Base-by-base conservation (phyloP, 768 basidiomycete species). In the Leucocoprinus sp. region DNA sequence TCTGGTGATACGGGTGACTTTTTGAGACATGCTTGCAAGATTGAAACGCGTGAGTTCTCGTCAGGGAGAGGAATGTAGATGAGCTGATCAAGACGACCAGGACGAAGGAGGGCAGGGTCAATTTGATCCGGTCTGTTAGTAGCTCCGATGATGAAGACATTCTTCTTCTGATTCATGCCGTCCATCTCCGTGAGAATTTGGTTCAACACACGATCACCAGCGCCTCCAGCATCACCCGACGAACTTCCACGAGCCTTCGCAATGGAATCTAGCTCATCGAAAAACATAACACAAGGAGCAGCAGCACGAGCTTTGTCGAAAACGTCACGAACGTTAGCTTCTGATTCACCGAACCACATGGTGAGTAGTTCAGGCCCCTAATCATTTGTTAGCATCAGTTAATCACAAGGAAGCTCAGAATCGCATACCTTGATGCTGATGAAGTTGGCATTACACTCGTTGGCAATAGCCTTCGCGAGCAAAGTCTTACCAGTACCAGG, bases 291-390 rank as follows among this genome's bases (percentile, higher is more conserved):
- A 62, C 96, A 98, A 45, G 96, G 96, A 21, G 96, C 95, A 6
- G 96, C 96, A 14, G 96, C 96, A 55, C 96, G 90, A 23, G 96
- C 96, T 70, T 98, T 98, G 78, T 99, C 96, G 66, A 99, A 99
- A 52, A 98, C 92, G 56, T 98, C 95, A 56, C 96, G 91, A 51
- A 99, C 96, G 59, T 99, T 99, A 53, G 95, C 96, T 71, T 99
- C 96, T 5, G 95, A 98, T 76, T 99, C 96, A 81, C 96, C 96
- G 67, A 99, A 98, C 93, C 96, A 99, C 95, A 98, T 98, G 5
- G 93, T 99, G 34, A 98, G 81, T 34, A 97, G 75, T 68, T 97
- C 96, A 51, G 95, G 95, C 53, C 96, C 95, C 80, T 85, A 54
- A 11, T 49, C 42, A 14, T 37, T 24, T 40, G 55, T 61, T 21